Evolutionary conservation across 2,329 filamentous ascomycete genomes (phyloP).

Genomic region (Seiridium cupressi): DNA sequence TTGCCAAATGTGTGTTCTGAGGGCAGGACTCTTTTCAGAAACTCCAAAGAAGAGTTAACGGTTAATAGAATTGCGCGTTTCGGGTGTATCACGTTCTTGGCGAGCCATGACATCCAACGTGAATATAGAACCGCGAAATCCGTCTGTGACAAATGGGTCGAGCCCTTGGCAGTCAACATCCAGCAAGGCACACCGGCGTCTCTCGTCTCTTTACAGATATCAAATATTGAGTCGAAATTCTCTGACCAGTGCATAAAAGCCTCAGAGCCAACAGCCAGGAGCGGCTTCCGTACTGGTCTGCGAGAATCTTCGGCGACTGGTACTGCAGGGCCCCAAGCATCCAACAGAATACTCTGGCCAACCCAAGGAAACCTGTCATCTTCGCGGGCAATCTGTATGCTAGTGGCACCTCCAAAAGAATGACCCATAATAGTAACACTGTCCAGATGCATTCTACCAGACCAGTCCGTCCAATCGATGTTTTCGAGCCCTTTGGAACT

Average conservation of each 20-base stretch:
- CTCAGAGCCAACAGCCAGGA: conserved; percentile 65
- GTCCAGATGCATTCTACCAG: conserved; percentile 50
- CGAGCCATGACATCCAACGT: conserved; percentile 52
- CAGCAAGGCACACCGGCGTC: conserved; percentile 43
- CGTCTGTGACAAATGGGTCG: conserved; percentile 64
- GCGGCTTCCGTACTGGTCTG: conserved; percentile 47
- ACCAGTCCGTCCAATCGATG: conserved; percentile 56
- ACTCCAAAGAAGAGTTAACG: conserved; percentile 61
- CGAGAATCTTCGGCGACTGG: conserved; percentile 40
- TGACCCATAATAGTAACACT: conserved; percentile 64
- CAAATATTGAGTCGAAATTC: conserved; percentile 58
- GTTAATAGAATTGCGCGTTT: conserved; percentile 62
- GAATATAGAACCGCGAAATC: conserved; percentile 67
- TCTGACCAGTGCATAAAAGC: conserved; percentile 69
- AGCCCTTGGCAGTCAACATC: conserved; percentile 55
- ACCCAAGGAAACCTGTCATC: conserved; percentile 54
- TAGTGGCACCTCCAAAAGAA: conserved; percentile 65
- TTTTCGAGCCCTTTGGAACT: conserved; percentile 58
- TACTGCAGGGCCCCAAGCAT: conserved; percentile 59
- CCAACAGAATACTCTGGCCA: conserved; percentile 63
- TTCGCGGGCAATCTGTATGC: conserved; percentile 57
- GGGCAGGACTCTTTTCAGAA: conserved; percentile 53
- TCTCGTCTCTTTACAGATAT: conserved; percentile 54
- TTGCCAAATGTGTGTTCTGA: conserved; percentile 44
- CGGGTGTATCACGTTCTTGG: conserved; percentile 65